Percentiles rank a stretch among this genome's conserved stretches.
These are phyloP conservation scores for Mycena floridula DNA, from an alignment of 768 basidiomycete genomes.

Conservation along the genomic window DNA sequence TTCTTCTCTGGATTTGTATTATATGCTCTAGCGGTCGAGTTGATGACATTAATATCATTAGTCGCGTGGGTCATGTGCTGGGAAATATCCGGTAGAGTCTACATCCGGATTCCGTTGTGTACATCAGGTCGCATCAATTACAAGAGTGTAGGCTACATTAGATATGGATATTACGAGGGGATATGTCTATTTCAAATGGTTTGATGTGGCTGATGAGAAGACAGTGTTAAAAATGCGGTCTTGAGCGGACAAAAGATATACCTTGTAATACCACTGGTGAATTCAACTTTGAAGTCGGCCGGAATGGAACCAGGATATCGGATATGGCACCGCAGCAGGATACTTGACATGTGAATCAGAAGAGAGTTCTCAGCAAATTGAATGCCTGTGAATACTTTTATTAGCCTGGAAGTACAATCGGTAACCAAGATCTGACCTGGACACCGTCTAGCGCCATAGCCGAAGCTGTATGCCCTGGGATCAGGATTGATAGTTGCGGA, in stretches of 20 bases:
- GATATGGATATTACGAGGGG: no score
- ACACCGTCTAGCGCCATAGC: conserved; percentile 26
- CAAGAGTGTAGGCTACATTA: no score
- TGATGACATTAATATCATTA: no score
- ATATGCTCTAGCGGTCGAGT: no score
- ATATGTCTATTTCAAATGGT: conserved; percentile 11
- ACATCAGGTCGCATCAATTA: no score
- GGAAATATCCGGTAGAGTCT: no score
- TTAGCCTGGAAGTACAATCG: not conserved
- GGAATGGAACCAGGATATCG: conserved; percentile 10
- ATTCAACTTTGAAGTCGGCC: conserved; percentile 14
- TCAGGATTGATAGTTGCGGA: conserved; percentile 18
- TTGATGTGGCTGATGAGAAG: conserved; percentile 12
- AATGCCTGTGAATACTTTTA: conserved; percentile 3
- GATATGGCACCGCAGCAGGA: conserved; percentile 23
- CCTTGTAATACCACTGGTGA: conserved; percentile 26
- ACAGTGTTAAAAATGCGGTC: not conserved
- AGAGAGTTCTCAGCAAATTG: conserved; percentile 26
- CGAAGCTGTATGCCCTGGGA: conserved; percentile 25
- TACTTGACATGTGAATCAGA: conserved; percentile 25
- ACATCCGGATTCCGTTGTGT: no score
- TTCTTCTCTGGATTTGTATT: no score
- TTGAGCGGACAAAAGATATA: conserved; percentile 6
- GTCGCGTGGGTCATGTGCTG: no score
- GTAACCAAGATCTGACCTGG: conserved; percentile 17